phyloP scores from a whole-genome alignment of 75 land plant species.

The Cunninghamia lanceolata region DNA sequence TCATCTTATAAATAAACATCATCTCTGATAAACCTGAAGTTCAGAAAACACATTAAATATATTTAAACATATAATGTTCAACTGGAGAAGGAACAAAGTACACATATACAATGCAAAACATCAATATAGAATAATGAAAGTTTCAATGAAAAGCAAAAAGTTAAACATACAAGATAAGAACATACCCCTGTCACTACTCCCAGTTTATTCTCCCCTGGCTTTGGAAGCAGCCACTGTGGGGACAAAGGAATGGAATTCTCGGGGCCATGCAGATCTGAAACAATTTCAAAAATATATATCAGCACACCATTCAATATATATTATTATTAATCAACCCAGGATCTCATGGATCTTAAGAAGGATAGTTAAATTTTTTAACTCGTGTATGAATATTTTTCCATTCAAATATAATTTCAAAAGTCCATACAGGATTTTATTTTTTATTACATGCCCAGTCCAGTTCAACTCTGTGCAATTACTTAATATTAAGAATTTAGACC shows the following conservation, averaged over 20 bases:
- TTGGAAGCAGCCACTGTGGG: conserved; percentile 95
- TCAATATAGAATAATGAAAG: not conserved
- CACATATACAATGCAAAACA: not conserved
- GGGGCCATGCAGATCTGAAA: conserved; percentile 67
- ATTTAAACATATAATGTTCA: not conserved
- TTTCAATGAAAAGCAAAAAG: not conserved
- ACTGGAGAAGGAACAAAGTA: not conserved
- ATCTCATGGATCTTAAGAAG: not conserved
- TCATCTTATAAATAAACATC: not conserved
- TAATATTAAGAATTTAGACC: not conserved
- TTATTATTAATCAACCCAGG: not conserved
- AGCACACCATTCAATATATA: not conserved
- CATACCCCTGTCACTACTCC: conserved; percentile 37
- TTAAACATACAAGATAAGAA: not conserved
- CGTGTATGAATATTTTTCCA: not conserved
- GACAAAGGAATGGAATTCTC: conserved; percentile 85
- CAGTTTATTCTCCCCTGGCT: conserved; percentile 58
- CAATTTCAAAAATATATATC: conserved; percentile 7
- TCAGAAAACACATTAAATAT: not conserved
- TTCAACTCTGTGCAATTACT: not conserved
- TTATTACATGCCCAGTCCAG: not conserved
- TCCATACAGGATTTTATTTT: not conserved
- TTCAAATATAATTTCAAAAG: not conserved
- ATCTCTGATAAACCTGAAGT: not conserved
- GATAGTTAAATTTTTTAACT: not conserved